These are phyloP conservation scores for Sarocladium brachiariae DNA, from an alignment of 2,329 filamentous ascomycete genomes.

Conservation along the genomic window DNA sequence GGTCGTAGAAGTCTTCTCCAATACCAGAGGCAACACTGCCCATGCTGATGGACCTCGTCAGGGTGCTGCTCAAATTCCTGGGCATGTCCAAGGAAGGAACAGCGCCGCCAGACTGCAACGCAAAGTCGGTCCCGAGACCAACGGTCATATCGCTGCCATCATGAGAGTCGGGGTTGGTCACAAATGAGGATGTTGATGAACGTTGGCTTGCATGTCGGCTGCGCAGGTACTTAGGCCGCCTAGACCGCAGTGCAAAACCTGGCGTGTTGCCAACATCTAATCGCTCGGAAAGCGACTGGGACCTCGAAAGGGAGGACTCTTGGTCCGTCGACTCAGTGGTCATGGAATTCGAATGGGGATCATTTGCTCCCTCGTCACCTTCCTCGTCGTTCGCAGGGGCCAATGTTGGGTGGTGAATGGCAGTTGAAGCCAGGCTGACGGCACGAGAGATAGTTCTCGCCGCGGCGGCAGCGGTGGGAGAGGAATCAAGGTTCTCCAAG, in stretches of 20 bases:
- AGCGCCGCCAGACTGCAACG: constrained; percentile 74
- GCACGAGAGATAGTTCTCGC: constrained; percentile 47
- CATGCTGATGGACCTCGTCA: constrained; percentile 75
- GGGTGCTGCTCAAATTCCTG: constrained; percentile 38
- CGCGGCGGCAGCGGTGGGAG: constrained; percentile 48
- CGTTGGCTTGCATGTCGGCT: constrained; percentile 51
- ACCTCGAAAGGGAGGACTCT: constrained; percentile 22
- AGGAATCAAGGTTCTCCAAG: constrained; percentile 49
- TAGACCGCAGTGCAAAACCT: constrained; percentile 38
- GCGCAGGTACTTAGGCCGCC: constrained; percentile 51
- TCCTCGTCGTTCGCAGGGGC: constrained; percentile 20
- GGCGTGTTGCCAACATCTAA: constrained; percentile 40
- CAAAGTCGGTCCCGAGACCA: constrained; percentile 64
- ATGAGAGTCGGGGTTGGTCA: constrained; percentile 44
- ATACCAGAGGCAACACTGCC: constrained; percentile 73
- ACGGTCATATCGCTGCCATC: constrained; percentile 70
- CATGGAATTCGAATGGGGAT: background rate
- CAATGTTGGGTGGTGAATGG: background rate
- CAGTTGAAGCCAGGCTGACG: constrained; percentile 33
- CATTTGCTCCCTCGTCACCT: constrained; percentile 15
- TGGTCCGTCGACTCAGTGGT: constrained; percentile 3
- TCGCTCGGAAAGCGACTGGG: constrained; percentile 24
- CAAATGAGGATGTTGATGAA: constrained; percentile 54
- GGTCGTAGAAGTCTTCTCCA: constrained; percentile 53
- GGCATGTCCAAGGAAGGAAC: constrained; percentile 48